phyloP scores from a whole-genome alignment of 139 green algal genomes.

The Chloropicon primus region DNA sequence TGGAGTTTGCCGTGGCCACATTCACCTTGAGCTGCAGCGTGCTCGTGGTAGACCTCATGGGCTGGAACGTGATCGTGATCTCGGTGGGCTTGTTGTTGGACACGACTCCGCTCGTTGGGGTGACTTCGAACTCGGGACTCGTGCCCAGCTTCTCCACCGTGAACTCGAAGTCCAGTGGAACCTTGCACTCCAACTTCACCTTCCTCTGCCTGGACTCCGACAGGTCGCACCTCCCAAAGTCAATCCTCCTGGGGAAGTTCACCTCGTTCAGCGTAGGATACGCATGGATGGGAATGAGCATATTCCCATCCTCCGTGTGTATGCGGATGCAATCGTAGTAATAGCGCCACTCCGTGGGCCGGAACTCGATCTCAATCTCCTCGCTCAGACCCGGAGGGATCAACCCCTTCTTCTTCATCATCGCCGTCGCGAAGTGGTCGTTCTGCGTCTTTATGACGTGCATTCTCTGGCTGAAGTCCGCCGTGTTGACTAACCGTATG shows the following conservation, averaged over 20 bases:
- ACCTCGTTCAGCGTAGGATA: conserved; percentile 45
- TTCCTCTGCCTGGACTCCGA: conserved; percentile 18
- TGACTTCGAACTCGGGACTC: conserved; percentile 19
- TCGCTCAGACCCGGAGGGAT: conserved; percentile 37
- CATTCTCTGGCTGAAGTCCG: conserved; percentile 6
- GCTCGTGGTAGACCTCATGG: conserved; percentile 22
- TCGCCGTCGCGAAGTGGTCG: conserved; percentile 18
- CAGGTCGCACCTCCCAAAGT: conserved; percentile 34
- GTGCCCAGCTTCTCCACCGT: conserved; percentile 16
- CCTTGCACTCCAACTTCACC: conserved; percentile 38
- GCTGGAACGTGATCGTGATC: conserved; percentile 23
- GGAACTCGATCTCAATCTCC: conserved; percentile 36
- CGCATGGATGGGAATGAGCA: conserved; percentile 40
- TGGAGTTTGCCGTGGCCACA: conserved; percentile 28
- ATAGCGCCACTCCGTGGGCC: conserved; percentile 30
- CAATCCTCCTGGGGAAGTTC: conserved; percentile 33
- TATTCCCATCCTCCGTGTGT: conserved; percentile 37
- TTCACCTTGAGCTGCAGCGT: conserved; percentile 26
- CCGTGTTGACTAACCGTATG: conserved; percentile 17
- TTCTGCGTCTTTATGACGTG: conserved; percentile 19
- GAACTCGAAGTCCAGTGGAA: conserved; percentile 39
- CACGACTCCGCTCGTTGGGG: conserved; percentile 19
- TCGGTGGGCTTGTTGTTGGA: conserved; percentile 18
- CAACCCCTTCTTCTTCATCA: conserved; percentile 37
- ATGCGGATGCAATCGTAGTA: conserved; percentile 45